Conservation (phyloP, 352 stramenopile genomes). For the Plasmopara viticola region DNA sequence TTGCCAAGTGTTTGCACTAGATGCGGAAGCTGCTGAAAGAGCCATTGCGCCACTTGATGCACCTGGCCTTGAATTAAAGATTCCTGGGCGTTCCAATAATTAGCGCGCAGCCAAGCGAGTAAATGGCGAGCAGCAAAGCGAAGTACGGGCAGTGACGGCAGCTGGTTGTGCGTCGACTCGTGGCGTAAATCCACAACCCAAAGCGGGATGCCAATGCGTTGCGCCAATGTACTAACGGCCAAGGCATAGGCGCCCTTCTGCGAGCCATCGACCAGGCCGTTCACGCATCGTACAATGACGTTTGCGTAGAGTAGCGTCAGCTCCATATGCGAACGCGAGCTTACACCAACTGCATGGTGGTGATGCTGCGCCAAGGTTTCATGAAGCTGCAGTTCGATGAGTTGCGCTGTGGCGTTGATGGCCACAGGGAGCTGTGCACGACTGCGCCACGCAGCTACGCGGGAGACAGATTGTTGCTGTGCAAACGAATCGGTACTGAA, state of each 20-base stretch:
- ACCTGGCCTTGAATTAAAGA: conserved; percentile 42
- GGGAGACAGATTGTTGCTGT: conserved; percentile 50
- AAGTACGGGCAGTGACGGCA: conserved; percentile 86
- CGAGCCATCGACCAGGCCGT: conserved; percentile 75
- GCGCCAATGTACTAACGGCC: conserved; percentile 70
- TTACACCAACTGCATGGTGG: conserved; percentile 59
- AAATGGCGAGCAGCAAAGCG: conserved; percentile 83
- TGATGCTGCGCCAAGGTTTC: conserved; percentile 60
- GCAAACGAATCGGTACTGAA: conserved; percentile 39
- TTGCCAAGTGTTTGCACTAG: conserved; percentile 1
- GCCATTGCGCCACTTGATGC: conserved; percentile 29
- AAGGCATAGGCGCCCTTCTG: conserved; percentile 72
- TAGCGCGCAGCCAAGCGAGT: conserved; percentile 78
- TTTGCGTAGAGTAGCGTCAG: conserved; percentile 63
- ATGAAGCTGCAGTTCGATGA: conserved; percentile 72
- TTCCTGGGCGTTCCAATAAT: conserved; percentile 86
- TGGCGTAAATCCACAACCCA: conserved; percentile 93
- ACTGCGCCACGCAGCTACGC: conserved; percentile 61
- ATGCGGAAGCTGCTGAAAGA: conserved; percentile 30
- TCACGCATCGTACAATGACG: conserved; percentile 71
- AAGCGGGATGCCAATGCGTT: conserved; percentile 86
- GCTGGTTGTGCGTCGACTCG: conserved; percentile 89
- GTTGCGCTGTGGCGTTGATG: conserved; percentile 67
- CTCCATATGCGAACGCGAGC: conserved; percentile 72
- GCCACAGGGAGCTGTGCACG: conserved; percentile 67